phyloP scores from a whole-genome alignment of 2,329 filamentous ascomycete genomes.

The Scedosporium boydii region DNA sequence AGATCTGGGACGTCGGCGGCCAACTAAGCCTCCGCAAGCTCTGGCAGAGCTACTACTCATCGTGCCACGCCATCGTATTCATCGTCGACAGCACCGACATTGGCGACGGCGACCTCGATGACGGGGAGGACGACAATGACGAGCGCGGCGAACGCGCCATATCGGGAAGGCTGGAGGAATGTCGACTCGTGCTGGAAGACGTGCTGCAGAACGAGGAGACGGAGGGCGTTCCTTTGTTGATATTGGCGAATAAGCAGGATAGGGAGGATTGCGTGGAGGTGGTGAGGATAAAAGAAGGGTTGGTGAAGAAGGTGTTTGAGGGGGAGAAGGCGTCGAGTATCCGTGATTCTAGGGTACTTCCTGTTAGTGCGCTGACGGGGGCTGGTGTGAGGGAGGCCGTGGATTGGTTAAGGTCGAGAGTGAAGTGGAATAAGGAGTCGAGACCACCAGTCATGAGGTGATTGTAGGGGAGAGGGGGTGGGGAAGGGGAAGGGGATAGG shows the following conservation, averaged over 20 bases:
- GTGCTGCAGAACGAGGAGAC: slow-evolving; percentile 82
- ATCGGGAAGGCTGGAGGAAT: slow-evolving; percentile 68
- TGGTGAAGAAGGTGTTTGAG: slow-evolving; percentile 93
- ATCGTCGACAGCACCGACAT: slow-evolving; percentile 94
- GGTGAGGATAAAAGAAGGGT: slow-evolving; percentile 90
- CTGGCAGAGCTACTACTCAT: slow-evolving; percentile 93
- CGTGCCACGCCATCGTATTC: slow-evolving; percentile 94
- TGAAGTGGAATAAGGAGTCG: slow-evolving; percentile 94
- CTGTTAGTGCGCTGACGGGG: slow-evolving; percentile 81
- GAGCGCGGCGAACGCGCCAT: slow-evolving; percentile 23
- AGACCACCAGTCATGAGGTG: slow-evolving; percentile 88
- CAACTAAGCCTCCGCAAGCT: slow-evolving; percentile 81
- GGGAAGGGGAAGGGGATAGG: neutral
- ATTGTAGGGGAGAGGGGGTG: slow-evolving; percentile 14
- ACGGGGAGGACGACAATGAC: neutral
- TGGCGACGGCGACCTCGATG: slow-evolving; percentile 62
- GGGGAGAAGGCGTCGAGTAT: slow-evolving; percentile 81
- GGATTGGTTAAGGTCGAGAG: slow-evolving; percentile 88
- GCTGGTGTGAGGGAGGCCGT: slow-evolving; percentile 87
- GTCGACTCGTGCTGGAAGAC: slow-evolving; percentile 77
- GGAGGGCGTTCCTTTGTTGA: slow-evolving; percentile 81
- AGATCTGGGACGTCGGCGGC: slow-evolving; percentile 97
- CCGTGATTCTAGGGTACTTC: slow-evolving; percentile 81
- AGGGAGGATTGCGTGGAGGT: slow-evolving; percentile 96
- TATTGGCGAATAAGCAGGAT: slow-evolving; percentile 96